These are phyloP conservation scores for Eucalyptus pauciflora DNA, from an alignment of 345 rosid genomes.

Conservation along the genomic window DNA sequence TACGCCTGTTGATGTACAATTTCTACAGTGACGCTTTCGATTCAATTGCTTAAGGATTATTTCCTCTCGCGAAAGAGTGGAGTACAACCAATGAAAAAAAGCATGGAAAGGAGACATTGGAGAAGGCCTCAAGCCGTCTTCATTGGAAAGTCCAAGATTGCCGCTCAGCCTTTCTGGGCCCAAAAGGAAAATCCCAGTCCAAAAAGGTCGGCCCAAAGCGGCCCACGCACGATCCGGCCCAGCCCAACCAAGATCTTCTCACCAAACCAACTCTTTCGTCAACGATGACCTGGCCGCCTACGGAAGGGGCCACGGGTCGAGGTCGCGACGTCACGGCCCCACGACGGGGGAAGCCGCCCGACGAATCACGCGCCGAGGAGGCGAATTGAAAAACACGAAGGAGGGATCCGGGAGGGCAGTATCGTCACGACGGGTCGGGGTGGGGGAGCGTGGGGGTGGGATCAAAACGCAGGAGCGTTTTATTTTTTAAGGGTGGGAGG, in stretches of 20 bases:
- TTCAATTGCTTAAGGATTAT: too few species aligned
- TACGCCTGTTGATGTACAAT: too few species aligned
- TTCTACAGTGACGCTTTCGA: too few species aligned
- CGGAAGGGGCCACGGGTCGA: neutral
- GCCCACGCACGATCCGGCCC: neutral
- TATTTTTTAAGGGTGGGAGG: neutral
- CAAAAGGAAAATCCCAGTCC: neutral
- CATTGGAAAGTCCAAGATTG: neutral
- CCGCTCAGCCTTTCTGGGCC: rapidly evolving
- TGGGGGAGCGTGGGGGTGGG: neutral
- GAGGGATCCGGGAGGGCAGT: neutral
- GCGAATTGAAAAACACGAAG: neutral
- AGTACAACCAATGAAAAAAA: too few species aligned
- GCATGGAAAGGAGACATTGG: too few species aligned
- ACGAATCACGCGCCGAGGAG: neutral
- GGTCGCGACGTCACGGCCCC: neutral
- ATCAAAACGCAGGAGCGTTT: neutral
- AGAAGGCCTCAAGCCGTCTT: too few species aligned
- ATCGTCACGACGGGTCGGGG: neutral
- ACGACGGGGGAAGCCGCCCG: neutral
- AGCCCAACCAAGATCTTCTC: neutral
- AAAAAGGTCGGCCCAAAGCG: neutral
- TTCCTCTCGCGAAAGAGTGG: too few species aligned
- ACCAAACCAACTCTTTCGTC: too few species aligned
- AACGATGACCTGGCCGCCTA: neutral